Conservation (phyloP, 202 grass and related monocot species). For the Zoysia matrella region DNA sequence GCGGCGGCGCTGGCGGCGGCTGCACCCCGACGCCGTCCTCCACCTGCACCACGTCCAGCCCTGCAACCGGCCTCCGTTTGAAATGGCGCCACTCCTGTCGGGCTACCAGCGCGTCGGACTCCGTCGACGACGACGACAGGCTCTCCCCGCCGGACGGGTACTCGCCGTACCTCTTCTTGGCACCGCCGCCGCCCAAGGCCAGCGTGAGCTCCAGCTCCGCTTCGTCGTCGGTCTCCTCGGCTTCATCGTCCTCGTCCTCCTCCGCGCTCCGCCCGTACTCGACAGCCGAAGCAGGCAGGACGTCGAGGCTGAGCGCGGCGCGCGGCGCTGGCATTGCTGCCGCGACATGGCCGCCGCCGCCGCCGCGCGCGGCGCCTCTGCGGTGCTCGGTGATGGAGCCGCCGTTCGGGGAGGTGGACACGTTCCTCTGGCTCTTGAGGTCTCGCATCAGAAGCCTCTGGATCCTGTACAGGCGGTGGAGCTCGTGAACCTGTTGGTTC, state of each 20-base stretch:
- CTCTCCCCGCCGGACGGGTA: no score
- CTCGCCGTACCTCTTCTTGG: no score
- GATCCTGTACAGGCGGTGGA: slow-evolving; percentile 75
- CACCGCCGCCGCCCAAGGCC: no score
- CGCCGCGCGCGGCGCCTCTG: not conserved
- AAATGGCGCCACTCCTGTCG: slow-evolving; percentile 50
- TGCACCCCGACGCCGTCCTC: slow-evolving; percentile 49
- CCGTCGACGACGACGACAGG: no score
- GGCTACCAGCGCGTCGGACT: slow-evolving; percentile 16
- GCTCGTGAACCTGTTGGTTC: slow-evolving; percentile 65
- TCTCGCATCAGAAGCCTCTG: slow-evolving; percentile 86
- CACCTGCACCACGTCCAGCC: slow-evolving; percentile 45
- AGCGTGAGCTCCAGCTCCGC: slow-evolving; percentile 65
- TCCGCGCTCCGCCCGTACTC: slow-evolving; percentile 60
- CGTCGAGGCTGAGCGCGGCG: slow-evolving; percentile 52
- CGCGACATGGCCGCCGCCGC: not conserved
- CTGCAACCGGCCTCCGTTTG: slow-evolving; percentile 31
- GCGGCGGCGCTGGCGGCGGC: slow-evolving; percentile 28
- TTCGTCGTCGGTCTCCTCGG: slow-evolving; percentile 51
- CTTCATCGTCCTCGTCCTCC: slow-evolving; percentile 3
- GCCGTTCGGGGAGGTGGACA: slow-evolving; percentile 42
- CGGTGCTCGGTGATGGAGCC: slow-evolving; percentile 36
- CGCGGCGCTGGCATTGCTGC: slow-evolving; percentile 24
- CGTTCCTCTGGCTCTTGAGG: slow-evolving; percentile 50
- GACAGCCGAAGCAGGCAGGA: slow-evolving; percentile 48